Percentiles rank a stretch among this genome's conserved stretches.
Conservation (phyloP, 352 stramenopile genomes). For the Globisporangium polare region DNA sequence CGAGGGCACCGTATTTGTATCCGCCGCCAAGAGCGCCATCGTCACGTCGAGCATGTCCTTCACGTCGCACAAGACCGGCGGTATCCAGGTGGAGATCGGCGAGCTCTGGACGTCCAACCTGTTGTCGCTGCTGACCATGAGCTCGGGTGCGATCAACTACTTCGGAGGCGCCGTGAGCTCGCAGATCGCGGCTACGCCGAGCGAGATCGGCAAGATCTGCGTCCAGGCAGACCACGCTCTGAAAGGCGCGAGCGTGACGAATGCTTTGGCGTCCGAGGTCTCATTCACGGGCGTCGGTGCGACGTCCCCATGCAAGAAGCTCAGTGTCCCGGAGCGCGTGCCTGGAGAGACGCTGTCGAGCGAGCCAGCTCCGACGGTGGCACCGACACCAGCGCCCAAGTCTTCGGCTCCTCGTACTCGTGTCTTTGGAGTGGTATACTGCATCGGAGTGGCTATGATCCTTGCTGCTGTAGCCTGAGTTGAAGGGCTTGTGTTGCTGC, state of each 20-base stretch:
- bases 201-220: conserved; percentile 4
- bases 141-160: background rate
- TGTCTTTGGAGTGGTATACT: background rate
- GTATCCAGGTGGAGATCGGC: conserved; percentile 6
- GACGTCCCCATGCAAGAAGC: background rate
- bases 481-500: too few relatives aligned
- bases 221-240: background rate
- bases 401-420: background rate
- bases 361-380: too few relatives aligned
- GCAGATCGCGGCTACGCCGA: background rate
- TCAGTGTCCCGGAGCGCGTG: background rate
- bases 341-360: background rate
- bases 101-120: background rate
- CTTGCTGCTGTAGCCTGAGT: too few relatives aligned
- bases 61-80: conserved; percentile 2
- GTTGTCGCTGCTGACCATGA: background rate
- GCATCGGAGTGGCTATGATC: background rate
- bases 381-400: background rate
- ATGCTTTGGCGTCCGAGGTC: background rate
- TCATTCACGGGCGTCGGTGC: background rate
- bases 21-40: conserved; percentile 3
- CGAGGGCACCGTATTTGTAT: conserved; percentile 5
- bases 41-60: conserved; percentile 1
- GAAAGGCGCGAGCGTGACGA: conserved; percentile 1
- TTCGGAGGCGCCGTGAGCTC: background rate